Evolutionary conservation across 116 monocot species (phyloP).

Genomic region (Zostera marina): DNA sequence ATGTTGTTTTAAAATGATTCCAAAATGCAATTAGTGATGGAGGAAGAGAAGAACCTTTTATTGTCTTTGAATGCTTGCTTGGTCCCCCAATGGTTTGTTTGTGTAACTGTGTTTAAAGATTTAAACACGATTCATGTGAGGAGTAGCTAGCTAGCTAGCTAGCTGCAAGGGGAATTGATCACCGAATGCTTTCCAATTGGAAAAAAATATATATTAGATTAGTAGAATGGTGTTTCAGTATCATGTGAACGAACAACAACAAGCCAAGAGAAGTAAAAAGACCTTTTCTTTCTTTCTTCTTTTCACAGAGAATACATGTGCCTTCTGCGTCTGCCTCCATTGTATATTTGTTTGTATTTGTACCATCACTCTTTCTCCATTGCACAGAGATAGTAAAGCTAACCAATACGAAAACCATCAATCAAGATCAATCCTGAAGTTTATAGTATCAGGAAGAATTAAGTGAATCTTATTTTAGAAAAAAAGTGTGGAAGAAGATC

Average conservation of each 20-base stretch:
- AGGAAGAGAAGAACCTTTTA: too few species aligned
- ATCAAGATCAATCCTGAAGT: background rate
- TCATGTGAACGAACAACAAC: slow-evolving; percentile 2
- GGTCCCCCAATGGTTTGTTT: slow-evolving; percentile 4
- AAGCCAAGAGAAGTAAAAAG: background rate
- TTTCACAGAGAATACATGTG: background rate
- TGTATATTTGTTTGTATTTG: too few species aligned
- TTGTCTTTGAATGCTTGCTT: background rate
- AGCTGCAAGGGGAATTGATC: background rate
- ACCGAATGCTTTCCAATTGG: background rate
- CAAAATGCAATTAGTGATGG: too few species aligned
- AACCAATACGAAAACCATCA: too few species aligned
- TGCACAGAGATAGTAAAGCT: too few species aligned
- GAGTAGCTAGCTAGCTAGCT: too few species aligned
- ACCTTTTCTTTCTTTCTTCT: background rate
- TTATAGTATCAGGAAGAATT: background rate
- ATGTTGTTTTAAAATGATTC: background rate
- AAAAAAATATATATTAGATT: background rate
- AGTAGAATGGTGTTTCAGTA: background rate
- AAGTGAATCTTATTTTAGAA: background rate
- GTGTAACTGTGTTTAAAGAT: background rate
- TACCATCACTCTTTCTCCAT: too few species aligned
- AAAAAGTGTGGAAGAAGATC: background rate
- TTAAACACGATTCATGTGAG: background rate
- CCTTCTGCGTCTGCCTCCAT: background rate